Percentiles rank a stretch among this genome's conserved stretches.
Evolutionary conservation across 768 basidiomycete genomes (phyloP).

Genomic region (Pulveroboletus sp.): DNA sequence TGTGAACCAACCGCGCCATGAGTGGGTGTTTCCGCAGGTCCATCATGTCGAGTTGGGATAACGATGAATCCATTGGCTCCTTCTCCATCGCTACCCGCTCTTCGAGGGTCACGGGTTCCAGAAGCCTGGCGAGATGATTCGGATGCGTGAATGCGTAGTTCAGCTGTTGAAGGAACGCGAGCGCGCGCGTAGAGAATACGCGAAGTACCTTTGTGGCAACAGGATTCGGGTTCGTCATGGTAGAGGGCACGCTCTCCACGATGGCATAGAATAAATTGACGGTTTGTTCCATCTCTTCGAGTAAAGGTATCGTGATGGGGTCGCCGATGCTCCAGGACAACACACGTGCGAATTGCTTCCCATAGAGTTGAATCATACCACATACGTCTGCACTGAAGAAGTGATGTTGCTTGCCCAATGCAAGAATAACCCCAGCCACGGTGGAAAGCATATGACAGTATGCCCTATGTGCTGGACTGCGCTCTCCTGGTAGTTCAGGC

Average conservation of each 20-base stretch:
- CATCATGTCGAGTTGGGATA: slow-evolving; percentile 40
- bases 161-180: slow-evolving; percentile 78
- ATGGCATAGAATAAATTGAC: slow-evolving; percentile 75
- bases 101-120: slow-evolving; percentile 75
- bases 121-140: slow-evolving; percentile 74
- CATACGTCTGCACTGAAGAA: slow-evolving; percentile 83
- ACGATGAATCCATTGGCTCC: slow-evolving; percentile 37
- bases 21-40: slow-evolving; percentile 71
- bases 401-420: slow-evolving; percentile 61
- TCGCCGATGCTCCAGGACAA: slow-evolving; percentile 82
- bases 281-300: slow-evolving; percentile 82
- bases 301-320: slow-evolving; percentile 63
- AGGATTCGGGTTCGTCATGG: slow-evolving; percentile 27
- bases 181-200: slow-evolving; percentile 61
- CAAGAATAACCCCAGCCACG: slow-evolving; percentile 63
- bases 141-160: slow-evolving; percentile 91
- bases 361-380: slow-evolving; percentile 80
- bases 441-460: slow-evolving; percentile 86
- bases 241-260: slow-evolving; percentile 40
- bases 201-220: slow-evolving; percentile 60
- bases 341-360: slow-evolving; percentile 71
- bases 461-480: slow-evolving; percentile 71
- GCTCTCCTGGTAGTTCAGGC: slow-evolving; percentile 67
- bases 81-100: slow-evolving; percentile 69
- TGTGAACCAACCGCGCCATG: slow-evolving; percentile 64